Conservation (phyloP, 2,329 filamentous ascomycete genomes). For the Fusarium oligoseptatum region DNA sequence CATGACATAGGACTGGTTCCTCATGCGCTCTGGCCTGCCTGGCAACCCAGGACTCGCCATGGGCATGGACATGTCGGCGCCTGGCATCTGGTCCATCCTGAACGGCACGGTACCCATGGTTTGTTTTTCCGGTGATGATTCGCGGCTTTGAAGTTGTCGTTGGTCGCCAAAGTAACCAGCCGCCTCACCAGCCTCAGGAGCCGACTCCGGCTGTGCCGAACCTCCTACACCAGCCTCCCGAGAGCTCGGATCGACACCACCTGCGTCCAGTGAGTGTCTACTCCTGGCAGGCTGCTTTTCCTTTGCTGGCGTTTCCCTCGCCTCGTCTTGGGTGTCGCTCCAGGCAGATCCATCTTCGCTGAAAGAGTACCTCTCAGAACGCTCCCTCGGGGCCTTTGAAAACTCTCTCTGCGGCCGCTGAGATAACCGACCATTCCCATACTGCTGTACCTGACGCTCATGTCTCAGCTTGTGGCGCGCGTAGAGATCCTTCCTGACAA, state of each 20-base stretch:
- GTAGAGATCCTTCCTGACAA: slow-evolving; percentile 47
- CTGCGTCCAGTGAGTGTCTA: slow-evolving; percentile 25
- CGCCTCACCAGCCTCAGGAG: slow-evolving; percentile 25
- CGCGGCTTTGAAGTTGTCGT: slow-evolving; percentile 37
- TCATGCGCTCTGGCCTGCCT: slow-evolving; percentile 33
- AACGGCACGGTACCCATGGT: slow-evolving; percentile 31
- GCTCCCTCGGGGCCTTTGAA: slow-evolving; percentile 36
- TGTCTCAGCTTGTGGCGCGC: slow-evolving; percentile 47
- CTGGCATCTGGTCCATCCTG: slow-evolving; percentile 37
- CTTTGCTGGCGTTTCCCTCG: slow-evolving; percentile 37
- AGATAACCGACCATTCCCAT: slow-evolving; percentile 44
- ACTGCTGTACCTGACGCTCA: slow-evolving; percentile 45
- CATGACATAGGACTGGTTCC: slow-evolving; percentile 40
- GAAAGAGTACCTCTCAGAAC: slow-evolving; percentile 42
- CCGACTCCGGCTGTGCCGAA: slow-evolving; percentile 25
- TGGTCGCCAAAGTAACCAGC: slow-evolving; percentile 38
- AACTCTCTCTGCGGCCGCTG: slow-evolving; percentile 45
- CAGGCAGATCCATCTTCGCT: slow-evolving; percentile 47
- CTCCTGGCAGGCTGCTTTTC: slow-evolving; percentile 15
- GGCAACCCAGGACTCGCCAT: slow-evolving; percentile 39
- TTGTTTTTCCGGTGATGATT: slow-evolving; percentile 43
- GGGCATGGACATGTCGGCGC: slow-evolving; percentile 39
- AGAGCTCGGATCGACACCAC: slow-evolving; percentile 4
- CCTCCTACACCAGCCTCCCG: slow-evolving; percentile 13
- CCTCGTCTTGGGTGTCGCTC: slow-evolving; percentile 48